phyloP scores from a whole-genome alignment of 495 filamentous ascomycete genomes.

The Talaromyces ruber region DNA sequence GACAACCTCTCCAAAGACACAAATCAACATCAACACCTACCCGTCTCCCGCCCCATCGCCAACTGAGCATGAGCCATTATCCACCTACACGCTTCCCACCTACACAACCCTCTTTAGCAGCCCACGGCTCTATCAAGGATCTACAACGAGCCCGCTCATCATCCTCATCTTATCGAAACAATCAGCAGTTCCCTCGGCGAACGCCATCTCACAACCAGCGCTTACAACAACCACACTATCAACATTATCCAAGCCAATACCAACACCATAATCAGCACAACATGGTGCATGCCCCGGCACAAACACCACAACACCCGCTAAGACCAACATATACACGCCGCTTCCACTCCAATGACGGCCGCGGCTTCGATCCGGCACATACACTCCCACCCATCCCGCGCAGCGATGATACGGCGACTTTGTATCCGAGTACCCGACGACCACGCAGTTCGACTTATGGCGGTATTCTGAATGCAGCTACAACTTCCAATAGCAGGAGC shows the following conservation, averaged over 20 bases:
- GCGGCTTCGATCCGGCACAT: conserved; percentile 15
- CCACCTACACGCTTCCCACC: neutral
- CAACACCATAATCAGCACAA: neutral
- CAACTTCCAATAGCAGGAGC: neutral
- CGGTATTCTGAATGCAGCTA: conserved; percentile 1
- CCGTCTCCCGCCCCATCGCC: neutral
- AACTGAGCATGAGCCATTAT: neutral
- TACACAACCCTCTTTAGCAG: neutral
- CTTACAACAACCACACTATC: conserved; percentile 18
- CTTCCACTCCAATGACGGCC: conserved; percentile 11
- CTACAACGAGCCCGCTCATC: neutral
- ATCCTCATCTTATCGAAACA: neutral
- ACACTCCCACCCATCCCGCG: conserved; percentile 14
- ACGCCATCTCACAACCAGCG: conserved; percentile 20
- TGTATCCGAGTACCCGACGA: conserved; percentile 29
- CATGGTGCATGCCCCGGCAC: neutral
- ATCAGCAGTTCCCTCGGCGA: neutral
- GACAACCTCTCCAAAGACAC: neutral
- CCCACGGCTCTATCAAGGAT: neutral
- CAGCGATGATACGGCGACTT: conserved; percentile 25
- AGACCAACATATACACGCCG: conserved; percentile 11
- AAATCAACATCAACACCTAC: neutral
- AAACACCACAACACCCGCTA: conserved; percentile 10
- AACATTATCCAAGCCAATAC: conserved; percentile 19
- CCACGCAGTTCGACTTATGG: conserved; percentile 29